Conservation (phyloP, 2,329 filamentous ascomycete species). For the Neonectria hederae region DNA sequence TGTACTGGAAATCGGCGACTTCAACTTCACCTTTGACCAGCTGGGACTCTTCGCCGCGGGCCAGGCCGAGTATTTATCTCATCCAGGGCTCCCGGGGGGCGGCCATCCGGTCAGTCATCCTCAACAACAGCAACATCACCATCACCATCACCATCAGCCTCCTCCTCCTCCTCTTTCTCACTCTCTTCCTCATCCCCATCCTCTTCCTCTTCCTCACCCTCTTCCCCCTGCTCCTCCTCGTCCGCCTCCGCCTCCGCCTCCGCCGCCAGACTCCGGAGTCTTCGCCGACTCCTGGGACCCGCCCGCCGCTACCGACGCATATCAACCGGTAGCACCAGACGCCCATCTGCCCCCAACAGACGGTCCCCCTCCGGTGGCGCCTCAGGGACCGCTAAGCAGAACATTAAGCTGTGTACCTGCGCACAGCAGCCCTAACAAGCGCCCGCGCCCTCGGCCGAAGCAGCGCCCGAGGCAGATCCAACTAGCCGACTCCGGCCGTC, state of each 20-base stretch:
- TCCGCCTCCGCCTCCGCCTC: not conserved
- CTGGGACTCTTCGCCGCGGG: slow-evolving; percentile 42
- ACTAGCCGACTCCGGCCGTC: slow-evolving; percentile 35
- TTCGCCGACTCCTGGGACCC: slow-evolving; percentile 42
- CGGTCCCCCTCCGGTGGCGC: slow-evolving; percentile 27
- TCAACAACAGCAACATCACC: not conserved
- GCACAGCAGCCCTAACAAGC: slow-evolving; percentile 39
- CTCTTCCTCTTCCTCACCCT: not conserved
- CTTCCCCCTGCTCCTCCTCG: not conserved
- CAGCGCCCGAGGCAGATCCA: slow-evolving; percentile 48
- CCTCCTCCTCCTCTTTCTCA: not conserved
- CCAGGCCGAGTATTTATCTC: slow-evolving; percentile 45
- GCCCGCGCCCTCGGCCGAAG: slow-evolving; percentile 35
- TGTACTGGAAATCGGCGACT: slow-evolving; percentile 45
- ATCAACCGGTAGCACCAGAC: slow-evolving; percentile 33
- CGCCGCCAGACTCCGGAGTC: not conserved
- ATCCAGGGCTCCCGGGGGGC: slow-evolving; percentile 32
- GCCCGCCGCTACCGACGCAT: slow-evolving; percentile 24
- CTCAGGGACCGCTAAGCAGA: slow-evolving; percentile 20
- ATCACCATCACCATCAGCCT: not conserved
- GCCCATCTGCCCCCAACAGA: slow-evolving; percentile 15
- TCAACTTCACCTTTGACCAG: slow-evolving; percentile 50
- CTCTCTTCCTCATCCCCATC: not conserved
- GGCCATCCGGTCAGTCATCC: slow-evolving; percentile 24
- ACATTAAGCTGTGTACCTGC: slow-evolving; percentile 36